Evolutionary conservation across 2,329 filamentous ascomycete genomes (phyloP).

Genomic region (Aschersonia sp.): DNA sequence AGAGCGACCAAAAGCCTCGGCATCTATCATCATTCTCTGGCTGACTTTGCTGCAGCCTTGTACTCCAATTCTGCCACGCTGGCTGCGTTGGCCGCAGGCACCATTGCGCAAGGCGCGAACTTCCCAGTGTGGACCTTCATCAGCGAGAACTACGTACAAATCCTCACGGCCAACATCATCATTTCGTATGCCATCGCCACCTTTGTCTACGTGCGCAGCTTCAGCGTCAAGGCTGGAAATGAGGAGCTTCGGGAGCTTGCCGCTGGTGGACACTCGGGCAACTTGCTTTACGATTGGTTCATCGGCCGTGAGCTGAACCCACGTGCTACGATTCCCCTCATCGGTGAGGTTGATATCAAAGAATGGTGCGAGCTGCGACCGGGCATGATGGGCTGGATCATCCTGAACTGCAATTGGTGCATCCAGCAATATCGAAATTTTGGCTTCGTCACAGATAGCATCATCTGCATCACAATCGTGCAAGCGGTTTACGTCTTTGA

Average conservation of each 20-base stretch:
- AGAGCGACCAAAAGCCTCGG: neutral
- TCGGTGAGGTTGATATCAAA: constrained; percentile 84
- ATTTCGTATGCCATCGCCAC: constrained; percentile 59
- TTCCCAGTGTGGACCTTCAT: constrained; percentile 90
- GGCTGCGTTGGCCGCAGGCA: constrained; percentile 58
- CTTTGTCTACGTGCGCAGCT: constrained; percentile 72
- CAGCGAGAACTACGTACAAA: constrained; percentile 75
- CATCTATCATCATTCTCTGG: neutral
- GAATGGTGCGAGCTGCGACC: constrained; percentile 82
- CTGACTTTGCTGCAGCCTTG: constrained; percentile 41
- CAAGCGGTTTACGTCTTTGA: constrained; percentile 79
- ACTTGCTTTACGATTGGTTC: constrained; percentile 88
- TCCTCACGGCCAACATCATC: constrained; percentile 70
- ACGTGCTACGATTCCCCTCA: constrained; percentile 59
- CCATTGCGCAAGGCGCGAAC: constrained; percentile 59
- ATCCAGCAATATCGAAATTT: constrained; percentile 79
- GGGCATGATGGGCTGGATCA: constrained; percentile 76
- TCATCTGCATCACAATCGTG: constrained; percentile 61
- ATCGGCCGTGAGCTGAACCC: constrained; percentile 94
- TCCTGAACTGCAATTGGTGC: constrained; percentile 72
- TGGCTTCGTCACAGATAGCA: constrained; percentile 74
- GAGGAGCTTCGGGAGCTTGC: constrained; percentile 62
- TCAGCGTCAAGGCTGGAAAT: constrained; percentile 66
- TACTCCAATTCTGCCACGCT: constrained; percentile 61
- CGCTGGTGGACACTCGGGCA: constrained; percentile 67